Evolutionary conservation across 2,329 filamentous ascomycete genomes (phyloP).

Genomic region (Trichoderma sp.): DNA sequence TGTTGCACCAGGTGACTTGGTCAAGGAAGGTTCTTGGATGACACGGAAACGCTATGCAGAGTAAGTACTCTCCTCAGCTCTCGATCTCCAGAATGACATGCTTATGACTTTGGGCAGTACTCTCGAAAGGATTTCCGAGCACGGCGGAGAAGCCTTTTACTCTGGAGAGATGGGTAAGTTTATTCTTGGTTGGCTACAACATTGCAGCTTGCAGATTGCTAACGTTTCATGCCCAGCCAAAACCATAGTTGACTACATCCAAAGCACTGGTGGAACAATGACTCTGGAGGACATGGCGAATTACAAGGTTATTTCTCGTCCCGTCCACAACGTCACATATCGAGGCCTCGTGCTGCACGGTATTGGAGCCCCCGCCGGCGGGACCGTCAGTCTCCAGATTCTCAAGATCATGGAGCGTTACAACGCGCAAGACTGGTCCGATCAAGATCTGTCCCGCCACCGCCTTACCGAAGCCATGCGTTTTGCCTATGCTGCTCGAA

Average conservation of each 20-base stretch:
- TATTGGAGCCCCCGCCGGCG: conserved; percentile 75
- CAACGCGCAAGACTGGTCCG: conserved; percentile 52
- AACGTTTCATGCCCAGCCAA: conserved; percentile 58
- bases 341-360: conserved; percentile 70
- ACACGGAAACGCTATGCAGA: conserved; percentile 76
- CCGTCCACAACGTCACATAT: conserved; percentile 66
- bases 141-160: conserved; percentile 76
- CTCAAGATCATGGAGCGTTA: conserved; percentile 86
- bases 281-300: conserved; percentile 73
- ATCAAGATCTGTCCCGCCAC: conserved; percentile 72
- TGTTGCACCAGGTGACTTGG: conserved; percentile 53
- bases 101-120: conserved; percentile 46
- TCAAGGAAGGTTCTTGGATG: conserved; percentile 75
- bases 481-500: conserved; percentile 80
- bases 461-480: conserved; percentile 84
- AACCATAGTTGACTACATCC: conserved; percentile 69
- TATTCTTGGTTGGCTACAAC: neutral
- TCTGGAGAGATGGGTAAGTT: conserved; percentile 60
- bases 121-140: conserved; percentile 71
- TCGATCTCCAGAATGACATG: neutral
- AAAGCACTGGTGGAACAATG: conserved; percentile 77
- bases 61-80: conserved; percentile 33
- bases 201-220: neutral
- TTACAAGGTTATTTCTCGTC: conserved; percentile 68
- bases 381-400: conserved; percentile 71